These are phyloP conservation scores for Schizochytrium sp. DNA, from an alignment of 108 stramenopile species.

Conservation along the genomic window DNA sequence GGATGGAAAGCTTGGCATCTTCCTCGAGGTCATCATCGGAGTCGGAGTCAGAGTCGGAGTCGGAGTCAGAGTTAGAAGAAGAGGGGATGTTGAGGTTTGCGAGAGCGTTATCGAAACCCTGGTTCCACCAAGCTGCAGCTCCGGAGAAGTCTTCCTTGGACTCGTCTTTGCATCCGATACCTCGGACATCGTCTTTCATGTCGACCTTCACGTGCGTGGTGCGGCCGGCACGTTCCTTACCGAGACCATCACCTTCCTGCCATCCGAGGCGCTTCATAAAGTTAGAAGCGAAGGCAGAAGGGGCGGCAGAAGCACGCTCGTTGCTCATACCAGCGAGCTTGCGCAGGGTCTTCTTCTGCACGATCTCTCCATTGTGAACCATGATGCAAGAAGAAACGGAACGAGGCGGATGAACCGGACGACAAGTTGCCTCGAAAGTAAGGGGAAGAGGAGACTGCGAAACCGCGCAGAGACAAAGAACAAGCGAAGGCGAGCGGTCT, in stretches of 20 bases:
- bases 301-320: neutral
- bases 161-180: constrained; percentile 30
- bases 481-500: too few species aligned
- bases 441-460: too few species aligned
- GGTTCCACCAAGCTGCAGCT: constrained; percentile 5
- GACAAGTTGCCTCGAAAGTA: too few species aligned
- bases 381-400: neutral
- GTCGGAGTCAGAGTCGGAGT: neutral
- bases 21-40: constrained; percentile 19
- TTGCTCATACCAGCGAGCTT: constrained; percentile 39
- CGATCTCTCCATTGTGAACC: constrained; percentile 45
- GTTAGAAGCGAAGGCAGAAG: constrained; percentile 16
- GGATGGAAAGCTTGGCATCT: constrained; percentile 37
- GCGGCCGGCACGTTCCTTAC: constrained; percentile 22
- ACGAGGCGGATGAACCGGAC: too few species aligned
- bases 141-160: constrained; percentile 19
- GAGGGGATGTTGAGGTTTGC: neutral
- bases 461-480: too few species aligned
- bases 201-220: constrained; percentile 26
- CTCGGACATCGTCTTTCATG: constrained; percentile 44
- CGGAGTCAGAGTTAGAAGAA: neutral
- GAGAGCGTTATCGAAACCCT: constrained; percentile 20
- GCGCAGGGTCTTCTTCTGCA: constrained; percentile 56
- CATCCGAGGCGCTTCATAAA: constrained; percentile 51
- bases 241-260: constrained; percentile 60